phyloP scores from a whole-genome alignment of 495 filamentous ascomycete genomes.

The Jackrogersella multiformis region DNA sequence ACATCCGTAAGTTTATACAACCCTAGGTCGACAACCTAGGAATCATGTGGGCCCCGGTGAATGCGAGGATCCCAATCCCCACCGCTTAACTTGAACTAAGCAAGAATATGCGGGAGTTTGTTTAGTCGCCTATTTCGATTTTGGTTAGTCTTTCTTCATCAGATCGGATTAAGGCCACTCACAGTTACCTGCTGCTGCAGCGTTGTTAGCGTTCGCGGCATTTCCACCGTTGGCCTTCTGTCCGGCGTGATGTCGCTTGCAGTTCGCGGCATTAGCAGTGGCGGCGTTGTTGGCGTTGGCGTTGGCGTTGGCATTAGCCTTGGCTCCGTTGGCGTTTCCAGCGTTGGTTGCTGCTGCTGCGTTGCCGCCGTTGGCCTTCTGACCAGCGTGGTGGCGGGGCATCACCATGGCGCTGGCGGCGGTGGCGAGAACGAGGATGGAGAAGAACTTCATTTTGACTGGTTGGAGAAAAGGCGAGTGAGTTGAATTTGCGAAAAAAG shows the following conservation, averaged over 20 bases:
- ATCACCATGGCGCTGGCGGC: slow-evolving; percentile 39
- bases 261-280: slow-evolving; percentile 16
- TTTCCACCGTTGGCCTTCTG: slow-evolving; percentile 25
- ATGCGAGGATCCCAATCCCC: background rate
- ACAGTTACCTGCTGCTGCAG: slow-evolving; percentile 27
- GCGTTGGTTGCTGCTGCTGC: slow-evolving; percentile 12
- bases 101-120: background rate
- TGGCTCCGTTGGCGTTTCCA: background rate
- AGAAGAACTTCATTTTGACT: slow-evolving; percentile 44
- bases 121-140: slow-evolving; percentile 21
- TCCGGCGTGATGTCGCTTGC: slow-evolving; percentile 42
- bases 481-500: slow-evolving; percentile 8
- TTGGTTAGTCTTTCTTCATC: slow-evolving; percentile 1
- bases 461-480: slow-evolving; percentile 12
- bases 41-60: slow-evolving; percentile 4
- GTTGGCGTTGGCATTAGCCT: background rate
- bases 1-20: slow-evolving; percentile 1
- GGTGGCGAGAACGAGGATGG: slow-evolving; percentile 43
- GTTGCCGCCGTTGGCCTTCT: slow-evolving; percentile 32
- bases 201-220: background rate
- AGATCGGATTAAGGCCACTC: background rate
- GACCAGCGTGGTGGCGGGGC: slow-evolving; percentile 43
- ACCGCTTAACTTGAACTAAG: background rate
- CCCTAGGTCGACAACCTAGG: background rate
- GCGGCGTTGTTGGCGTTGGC: slow-evolving; percentile 6